phyloP scores from a whole-genome alignment of 148 eudicot genomes.

The Rhododendron henanense region DNA sequence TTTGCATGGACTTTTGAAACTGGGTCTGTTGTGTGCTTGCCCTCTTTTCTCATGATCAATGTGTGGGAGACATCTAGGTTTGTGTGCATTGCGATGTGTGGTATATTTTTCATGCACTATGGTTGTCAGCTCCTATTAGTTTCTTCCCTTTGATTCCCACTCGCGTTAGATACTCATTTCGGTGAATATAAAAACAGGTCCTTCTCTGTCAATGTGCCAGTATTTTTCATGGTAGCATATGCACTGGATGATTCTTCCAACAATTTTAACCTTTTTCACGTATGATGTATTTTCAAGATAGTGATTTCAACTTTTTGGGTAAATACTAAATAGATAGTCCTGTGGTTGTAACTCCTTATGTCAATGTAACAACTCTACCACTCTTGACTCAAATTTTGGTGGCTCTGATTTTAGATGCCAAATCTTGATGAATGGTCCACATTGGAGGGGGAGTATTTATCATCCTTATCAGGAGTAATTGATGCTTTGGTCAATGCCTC shows the following conservation, averaged over 20 bases:
- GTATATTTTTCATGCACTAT: background rate
- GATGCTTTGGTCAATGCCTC: constrained; percentile 53
- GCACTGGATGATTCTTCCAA: background rate
- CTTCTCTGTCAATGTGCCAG: background rate
- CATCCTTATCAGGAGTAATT: constrained; percentile 43
- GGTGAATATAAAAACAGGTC: background rate
- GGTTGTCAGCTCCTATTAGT: background rate
- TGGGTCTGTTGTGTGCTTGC: background rate
- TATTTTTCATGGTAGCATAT: background rate
- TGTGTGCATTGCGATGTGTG: background rate
- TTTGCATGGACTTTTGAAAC: background rate
- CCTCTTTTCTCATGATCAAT: background rate
- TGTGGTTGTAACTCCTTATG: background rate
- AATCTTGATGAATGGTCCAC: constrained; percentile 66
- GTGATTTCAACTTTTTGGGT: background rate
- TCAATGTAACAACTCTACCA: background rate
- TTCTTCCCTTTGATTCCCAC: background rate
- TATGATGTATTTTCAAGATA: background rate
- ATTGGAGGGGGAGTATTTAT: constrained; percentile 56
- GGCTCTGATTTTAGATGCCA: constrained; percentile 45
- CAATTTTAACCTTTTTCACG: background rate
- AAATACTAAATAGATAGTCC: background rate
- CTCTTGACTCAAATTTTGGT: background rate
- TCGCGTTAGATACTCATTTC: background rate
- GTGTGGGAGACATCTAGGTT: background rate